Percentiles rank a stretch among this genome's conserved stretches.
These are phyloP conservation scores for Trichoderma polysporum DNA, from an alignment of 2,329 filamentous ascomycete genomes.

Conservation along the genomic window DNA sequence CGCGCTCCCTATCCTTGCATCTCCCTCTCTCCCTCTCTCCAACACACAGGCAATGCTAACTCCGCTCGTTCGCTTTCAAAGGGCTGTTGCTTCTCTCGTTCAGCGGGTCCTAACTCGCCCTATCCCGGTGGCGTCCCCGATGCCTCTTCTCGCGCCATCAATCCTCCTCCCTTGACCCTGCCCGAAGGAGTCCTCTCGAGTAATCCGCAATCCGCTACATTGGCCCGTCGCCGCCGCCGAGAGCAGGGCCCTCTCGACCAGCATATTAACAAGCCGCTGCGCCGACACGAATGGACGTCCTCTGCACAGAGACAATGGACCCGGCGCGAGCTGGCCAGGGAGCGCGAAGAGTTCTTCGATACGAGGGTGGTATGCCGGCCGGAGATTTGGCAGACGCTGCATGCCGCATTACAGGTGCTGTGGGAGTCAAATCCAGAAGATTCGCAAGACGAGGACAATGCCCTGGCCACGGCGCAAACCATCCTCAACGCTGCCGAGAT, in stretches of 20 bases:
- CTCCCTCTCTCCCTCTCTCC: neutral
- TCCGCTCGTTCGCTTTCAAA: constrained; percentile 30
- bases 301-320: constrained; percentile 69
- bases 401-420: constrained; percentile 65
- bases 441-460: constrained; percentile 37
- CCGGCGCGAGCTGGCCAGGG: constrained; percentile 62
- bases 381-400: constrained; percentile 79
- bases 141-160: constrained; percentile 55
- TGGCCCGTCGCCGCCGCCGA: constrained; percentile 35
- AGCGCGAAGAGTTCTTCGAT: constrained; percentile 85
- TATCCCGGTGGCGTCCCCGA: constrained; percentile 51
- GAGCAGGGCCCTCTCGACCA: constrained; percentile 51
- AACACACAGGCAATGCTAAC: constrained; percentile 28
- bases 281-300: constrained; percentile 64
- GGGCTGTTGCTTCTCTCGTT: constrained; percentile 60
- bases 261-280: constrained; percentile 70
- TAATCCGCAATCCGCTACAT: constrained; percentile 10
- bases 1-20: neutral
- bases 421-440: constrained; percentile 53
- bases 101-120: constrained; percentile 53
- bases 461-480: constrained; percentile 69
- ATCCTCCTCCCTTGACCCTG: constrained; percentile 39
- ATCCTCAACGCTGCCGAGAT: constrained; percentile 77
- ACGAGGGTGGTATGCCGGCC: constrained; percentile 75
- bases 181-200: constrained; percentile 31